Conservation (phyloP, 2,329 filamentous ascomycete species). For the Trichoderma sp. region DNA sequence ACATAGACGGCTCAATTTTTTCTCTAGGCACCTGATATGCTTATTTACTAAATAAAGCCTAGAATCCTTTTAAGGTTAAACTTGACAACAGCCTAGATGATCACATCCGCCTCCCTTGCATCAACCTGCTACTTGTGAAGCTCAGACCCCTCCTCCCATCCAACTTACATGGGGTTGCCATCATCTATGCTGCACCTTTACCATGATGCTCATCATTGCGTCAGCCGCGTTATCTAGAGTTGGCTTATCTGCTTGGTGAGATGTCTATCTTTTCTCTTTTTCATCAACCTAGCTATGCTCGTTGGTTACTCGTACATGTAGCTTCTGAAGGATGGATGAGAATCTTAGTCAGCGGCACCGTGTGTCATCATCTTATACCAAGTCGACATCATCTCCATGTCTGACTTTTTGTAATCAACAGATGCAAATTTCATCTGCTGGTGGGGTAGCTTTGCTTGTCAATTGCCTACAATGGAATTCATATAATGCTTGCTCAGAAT, state of each 20-base stretch:
- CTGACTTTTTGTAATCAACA: background rate
- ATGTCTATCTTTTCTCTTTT: background rate
- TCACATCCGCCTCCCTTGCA: too few relatives aligned
- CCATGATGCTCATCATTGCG: background rate
- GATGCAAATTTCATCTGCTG: background rate
- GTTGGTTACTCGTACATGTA: too few relatives aligned
- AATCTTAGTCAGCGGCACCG: background rate
- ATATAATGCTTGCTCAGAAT: background rate
- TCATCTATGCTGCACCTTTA: background rate
- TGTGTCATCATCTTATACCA: background rate
- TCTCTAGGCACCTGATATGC: background rate
- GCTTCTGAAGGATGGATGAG: background rate
- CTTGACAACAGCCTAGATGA: too few relatives aligned
- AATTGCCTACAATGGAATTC: background rate
- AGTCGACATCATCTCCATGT: background rate
- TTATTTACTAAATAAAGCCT: too few relatives aligned
- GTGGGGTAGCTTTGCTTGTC: background rate
- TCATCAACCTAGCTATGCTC: background rate
- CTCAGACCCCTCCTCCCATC: background rate
- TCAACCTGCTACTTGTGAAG: background rate
- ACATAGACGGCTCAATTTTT: background rate
- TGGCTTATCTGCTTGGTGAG: background rate
- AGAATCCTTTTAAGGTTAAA: too few relatives aligned
- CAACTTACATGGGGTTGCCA: background rate
- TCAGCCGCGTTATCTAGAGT: background rate